Conservation (phyloP, 2,329 filamentous ascomycete genomes). For the Hymenoscyphus scutula region DNA sequence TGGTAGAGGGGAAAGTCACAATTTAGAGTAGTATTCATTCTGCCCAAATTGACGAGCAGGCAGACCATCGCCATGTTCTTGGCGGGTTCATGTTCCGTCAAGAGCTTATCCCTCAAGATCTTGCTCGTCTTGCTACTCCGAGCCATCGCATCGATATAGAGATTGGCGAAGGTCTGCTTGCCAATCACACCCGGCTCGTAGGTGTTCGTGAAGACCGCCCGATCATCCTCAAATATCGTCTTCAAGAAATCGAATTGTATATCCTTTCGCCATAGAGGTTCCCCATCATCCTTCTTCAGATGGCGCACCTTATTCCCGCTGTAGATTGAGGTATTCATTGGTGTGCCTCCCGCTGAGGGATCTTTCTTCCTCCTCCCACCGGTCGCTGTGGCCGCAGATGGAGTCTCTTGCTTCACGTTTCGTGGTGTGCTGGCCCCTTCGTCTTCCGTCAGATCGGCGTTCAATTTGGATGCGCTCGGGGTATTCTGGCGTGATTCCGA, state of each 20-base stretch:
- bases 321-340: conserved; percentile 30
- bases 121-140: conserved; percentile 99
- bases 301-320: conserved; percentile 67
- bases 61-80: conserved; percentile 99
- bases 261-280: conserved; percentile 81
- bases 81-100: conserved; percentile 86
- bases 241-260: conserved; percentile 86
- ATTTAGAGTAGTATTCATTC: conserved; percentile 98
- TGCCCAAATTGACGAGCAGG: conserved; percentile 90
- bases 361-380: conserved; percentile 28
- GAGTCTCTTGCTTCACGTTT: conserved; percentile 18
- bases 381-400: conserved; percentile 17
- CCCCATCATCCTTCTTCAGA: conserved; percentile 84
- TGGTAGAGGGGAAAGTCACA: conserved; percentile 55
- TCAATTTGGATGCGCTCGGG: conserved; percentile 18
- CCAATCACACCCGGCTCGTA: conserved; percentile 63
- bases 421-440: conserved; percentile 33
- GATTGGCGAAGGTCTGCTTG: conserved; percentile 82
- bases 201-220: conserved; percentile 82
- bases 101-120: conserved; percentile 92
- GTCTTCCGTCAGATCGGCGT: conserved; percentile 34
- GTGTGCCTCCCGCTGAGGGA: conserved; percentile 20
- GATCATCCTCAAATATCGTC: conserved; percentile 73
- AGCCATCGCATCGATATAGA: conserved; percentile 98
- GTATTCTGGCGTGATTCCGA: conserved; percentile 29